Conservation (phyloP, 1,284 basidiomycete genomes). For the Apiotrichum mycotoxinovorans region DNA sequence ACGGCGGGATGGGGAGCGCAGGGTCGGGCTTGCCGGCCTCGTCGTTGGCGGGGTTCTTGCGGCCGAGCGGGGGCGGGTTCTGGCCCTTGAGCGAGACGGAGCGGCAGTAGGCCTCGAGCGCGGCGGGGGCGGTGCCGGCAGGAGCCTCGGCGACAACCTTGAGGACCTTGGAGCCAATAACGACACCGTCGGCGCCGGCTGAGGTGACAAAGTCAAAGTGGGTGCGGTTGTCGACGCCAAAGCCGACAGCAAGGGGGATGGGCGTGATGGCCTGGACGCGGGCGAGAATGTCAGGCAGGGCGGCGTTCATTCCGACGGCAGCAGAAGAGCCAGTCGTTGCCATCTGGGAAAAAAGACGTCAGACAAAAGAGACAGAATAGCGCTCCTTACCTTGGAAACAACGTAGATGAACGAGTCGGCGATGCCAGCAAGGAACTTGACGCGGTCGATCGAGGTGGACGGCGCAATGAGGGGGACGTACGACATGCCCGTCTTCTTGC, state of each 20-base stretch:
- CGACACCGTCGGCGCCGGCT: slow-evolving; percentile 90
- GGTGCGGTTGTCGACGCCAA: slow-evolving; percentile 87
- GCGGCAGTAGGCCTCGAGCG: slow-evolving; percentile 71
- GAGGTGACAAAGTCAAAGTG: slow-evolving; percentile 83
- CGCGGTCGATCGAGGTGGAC: slow-evolving; percentile 79
- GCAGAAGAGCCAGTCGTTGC: slow-evolving; percentile 92
- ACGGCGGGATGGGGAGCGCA: slow-evolving; percentile 43
- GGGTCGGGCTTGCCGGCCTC: slow-evolving; percentile 31
- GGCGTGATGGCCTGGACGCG: slow-evolving; percentile 66
- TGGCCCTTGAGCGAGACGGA: slow-evolving; percentile 64
- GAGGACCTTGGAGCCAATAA: slow-evolving; percentile 85
- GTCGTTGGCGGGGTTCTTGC: slow-evolving; percentile 15
- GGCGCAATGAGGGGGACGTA: slow-evolving; percentile 96
- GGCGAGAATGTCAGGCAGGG: slow-evolving; percentile 71
- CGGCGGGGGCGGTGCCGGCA: slow-evolving; percentile 55
- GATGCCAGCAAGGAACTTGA: slow-evolving; percentile 85
- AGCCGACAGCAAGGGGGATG: slow-evolving; percentile 90
- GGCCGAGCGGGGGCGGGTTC: slow-evolving; percentile 42
- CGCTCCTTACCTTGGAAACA: slow-evolving; percentile 70
- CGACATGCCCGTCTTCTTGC: slow-evolving; percentile 76
- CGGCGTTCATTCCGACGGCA: slow-evolving; percentile 64
- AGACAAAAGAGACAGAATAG: background rate
- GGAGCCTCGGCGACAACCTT: slow-evolving; percentile 65
- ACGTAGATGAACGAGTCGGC: slow-evolving; percentile 98
- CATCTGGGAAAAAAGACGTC: slow-evolving; percentile 63